Conservation (phyloP, 2,329 filamentous ascomycete genomes). For the Cordyceps tenuipes region DNA sequence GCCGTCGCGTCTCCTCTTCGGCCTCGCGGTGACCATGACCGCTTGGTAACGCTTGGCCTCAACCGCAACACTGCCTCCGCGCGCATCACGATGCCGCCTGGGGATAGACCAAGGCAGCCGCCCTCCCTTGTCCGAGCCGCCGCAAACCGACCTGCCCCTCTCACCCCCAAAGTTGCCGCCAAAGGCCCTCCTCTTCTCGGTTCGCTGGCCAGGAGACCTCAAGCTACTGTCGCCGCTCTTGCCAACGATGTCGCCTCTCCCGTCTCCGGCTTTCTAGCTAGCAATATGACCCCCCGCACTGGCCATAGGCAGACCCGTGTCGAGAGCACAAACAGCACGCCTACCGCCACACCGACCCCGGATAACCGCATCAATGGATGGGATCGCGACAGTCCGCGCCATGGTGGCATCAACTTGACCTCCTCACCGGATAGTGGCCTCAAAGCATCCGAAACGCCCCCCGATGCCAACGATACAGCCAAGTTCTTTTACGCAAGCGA, state of each 20-base stretch:
- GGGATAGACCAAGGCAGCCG: conserved; percentile 56
- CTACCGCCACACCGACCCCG: conserved; percentile 49
- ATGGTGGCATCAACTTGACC: conserved; percentile 24
- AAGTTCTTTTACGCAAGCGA: conserved; percentile 95
- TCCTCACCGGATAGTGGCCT: conserved; percentile 19
- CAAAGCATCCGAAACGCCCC: conserved; percentile 21
- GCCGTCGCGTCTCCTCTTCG: conserved; percentile 1
- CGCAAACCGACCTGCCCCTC: conserved; percentile 32
- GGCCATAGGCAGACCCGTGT: conserved; percentile 63
- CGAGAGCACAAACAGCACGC: conserved; percentile 60
- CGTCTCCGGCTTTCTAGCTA: conserved; percentile 48
- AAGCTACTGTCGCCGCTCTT: conserved; percentile 12
- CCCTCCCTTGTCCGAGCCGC: conserved; percentile 54
- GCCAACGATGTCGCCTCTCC: conserved; percentile 40
- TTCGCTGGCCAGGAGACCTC: conserved; percentile 32
- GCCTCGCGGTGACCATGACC: conserved; percentile 6
- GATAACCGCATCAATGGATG: conserved; percentile 35
- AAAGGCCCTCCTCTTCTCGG: conserved; percentile 32
- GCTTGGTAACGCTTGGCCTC: neutral
- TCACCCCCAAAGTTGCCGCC: conserved; percentile 46
- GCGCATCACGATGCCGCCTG: conserved; percentile 18
- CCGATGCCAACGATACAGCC: conserved; percentile 34
- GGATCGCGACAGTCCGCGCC: conserved; percentile 26
- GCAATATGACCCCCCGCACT: conserved; percentile 72
- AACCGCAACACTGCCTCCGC: conserved; percentile 5